Evolutionary conservation across 192 early-diverging fungal genomes (phyloP), one percentile per base, ranked within the genome.

Genomic region (Entomortierella parvispora): DNA sequence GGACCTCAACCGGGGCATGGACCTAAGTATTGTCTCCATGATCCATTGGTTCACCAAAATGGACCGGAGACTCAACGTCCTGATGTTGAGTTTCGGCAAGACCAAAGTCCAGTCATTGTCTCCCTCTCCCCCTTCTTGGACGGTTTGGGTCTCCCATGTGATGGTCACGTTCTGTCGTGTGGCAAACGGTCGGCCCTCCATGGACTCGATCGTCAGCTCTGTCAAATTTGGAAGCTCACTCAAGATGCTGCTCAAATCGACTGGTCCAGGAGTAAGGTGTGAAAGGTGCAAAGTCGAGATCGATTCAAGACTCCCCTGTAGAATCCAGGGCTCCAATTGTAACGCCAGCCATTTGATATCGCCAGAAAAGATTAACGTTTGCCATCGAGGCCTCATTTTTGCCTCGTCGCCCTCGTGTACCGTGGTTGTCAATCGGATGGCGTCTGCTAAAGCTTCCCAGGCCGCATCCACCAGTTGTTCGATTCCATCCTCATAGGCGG

Each of bases 171-270:
- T 64, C 40, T 40, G 14, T 37, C 22, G 34, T n/a, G 20, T 29
- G 29, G 62, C 42, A 31, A n/a, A 53, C 0, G 62, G 62, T 12
- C 0, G 11, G 3, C 49, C 50, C 25, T 54, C 51, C 18, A n/a
- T 26, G 2, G 62, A 52, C 25, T 53, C 50, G 23, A 64, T 31
- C 18, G n/a, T 22, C 9, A 64, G 26, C 31, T 64, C 62, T 9
- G 50, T 25, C 31, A 64, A 26, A 5, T 42, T 29, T 17, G 51
- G 23, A 18, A 64, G 51, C 14, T 8, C n/a, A 17, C 18, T 12
- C 22, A 64, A 29, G 37, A 64, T 44, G 23, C 49, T 29, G 31
- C 51, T 48, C 50, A 64, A 29, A 25, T 64, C 62, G 15, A 64
- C 20, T 2, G 14, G 37, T 12, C 62, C 62, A 6, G 62, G 62